A percentile compares a stretch with the other conserved stretches of the same genome.
Conservation (phyloP, 352 stramenopile genomes). For the Pythium oligandrum region DNA sequence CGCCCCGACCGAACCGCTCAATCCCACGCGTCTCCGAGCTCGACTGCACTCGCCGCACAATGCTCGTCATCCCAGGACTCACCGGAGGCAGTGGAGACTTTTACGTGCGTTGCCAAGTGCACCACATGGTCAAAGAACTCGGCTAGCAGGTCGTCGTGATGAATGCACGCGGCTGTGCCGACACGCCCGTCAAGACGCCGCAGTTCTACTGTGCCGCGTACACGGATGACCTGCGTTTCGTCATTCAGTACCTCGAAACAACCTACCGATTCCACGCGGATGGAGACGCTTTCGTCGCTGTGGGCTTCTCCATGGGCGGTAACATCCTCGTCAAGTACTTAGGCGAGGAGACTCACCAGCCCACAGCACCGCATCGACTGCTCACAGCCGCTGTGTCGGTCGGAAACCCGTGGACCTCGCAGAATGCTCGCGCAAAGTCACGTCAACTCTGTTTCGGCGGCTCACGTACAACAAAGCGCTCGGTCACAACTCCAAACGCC, state of each 20-base stretch:
- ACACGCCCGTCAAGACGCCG: slow-evolving; percentile 45
- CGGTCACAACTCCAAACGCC: slow-evolving; percentile 35
- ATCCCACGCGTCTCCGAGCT: slow-evolving; percentile 22
- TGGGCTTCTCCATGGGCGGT: slow-evolving; percentile 69
- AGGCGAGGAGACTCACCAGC: slow-evolving; percentile 36
- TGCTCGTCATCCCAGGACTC: slow-evolving; percentile 53
- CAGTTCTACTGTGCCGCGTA: slow-evolving; percentile 69
- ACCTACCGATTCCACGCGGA: slow-evolving; percentile 32
- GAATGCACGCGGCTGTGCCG: slow-evolving; percentile 64
- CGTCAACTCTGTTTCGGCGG: slow-evolving; percentile 41
- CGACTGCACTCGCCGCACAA: slow-evolving; percentile 27
- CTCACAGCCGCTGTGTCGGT: slow-evolving; percentile 49
- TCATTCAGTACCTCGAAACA: slow-evolving; percentile 25
- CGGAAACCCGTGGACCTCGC: slow-evolving; percentile 66
- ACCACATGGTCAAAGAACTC: slow-evolving; percentile 20
- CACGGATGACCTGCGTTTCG: slow-evolving; percentile 58
- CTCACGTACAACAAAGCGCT: slow-evolving; percentile 51
- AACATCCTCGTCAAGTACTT: slow-evolving; percentile 80
- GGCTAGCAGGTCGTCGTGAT: slow-evolving; percentile 73
- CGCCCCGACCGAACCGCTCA: slow-evolving; percentile 13
- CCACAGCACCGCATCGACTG: slow-evolving; percentile 12
- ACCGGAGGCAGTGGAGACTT: slow-evolving; percentile 57
- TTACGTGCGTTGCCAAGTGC: slow-evolving; percentile 56
- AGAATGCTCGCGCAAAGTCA: slow-evolving; percentile 39
- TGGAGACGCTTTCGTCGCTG: slow-evolving; percentile 33